Base-by-base conservation (phyloP, 352 stramenopile species). In the Pythium apleroticum region DNA sequence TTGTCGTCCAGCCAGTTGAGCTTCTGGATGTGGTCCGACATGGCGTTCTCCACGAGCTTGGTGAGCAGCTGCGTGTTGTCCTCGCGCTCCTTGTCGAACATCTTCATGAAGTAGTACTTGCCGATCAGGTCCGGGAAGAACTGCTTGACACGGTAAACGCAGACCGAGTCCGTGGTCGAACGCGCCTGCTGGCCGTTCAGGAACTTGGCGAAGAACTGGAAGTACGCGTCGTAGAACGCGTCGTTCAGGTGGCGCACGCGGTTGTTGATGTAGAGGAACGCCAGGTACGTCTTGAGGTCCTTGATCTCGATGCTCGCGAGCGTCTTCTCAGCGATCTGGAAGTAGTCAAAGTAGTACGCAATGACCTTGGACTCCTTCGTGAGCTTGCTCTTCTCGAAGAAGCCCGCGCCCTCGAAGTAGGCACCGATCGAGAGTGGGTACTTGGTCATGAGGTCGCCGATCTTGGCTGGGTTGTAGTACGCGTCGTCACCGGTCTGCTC, bases 1-100 rank as follows among this genome's bases (percentile, higher is more conserved):
- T 52, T 54, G 9, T 95, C 78, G 20, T 93, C 93, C 49, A 98
- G 86, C 92, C 94, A 98, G 19, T 91, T 75, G 2, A 97, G 79
- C 71, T 87, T 90, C 46, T 85, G 78, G 31, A 98, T 79, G 53
- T 89, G 79, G 49, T 86, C 77, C 41, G 77, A 68, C 68, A 98
- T 82, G 39, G 90, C 77, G 24, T 88, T 64, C 39, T 96, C 72
- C 14, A 98, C 78, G 46, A 83, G 77, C 41, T 94, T 77, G 7
- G 97, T 85, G 75, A 98, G 91, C 28, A 80, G 56, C 59, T 93
- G 63, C 27, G 91, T 86, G 27, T 66, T 68, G 3, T 83, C 73
- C 66, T 96, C 91, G 49, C 77, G 72, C n/a, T 85, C 69, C 28
- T 85, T 80, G 63, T 87, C 77, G 66, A 95, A 94, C 54, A 91